These are phyloP conservation scores for Candida tammaniensis DNA, from an alignment of 805 yeast genomes.

Conservation along the genomic window DNA sequence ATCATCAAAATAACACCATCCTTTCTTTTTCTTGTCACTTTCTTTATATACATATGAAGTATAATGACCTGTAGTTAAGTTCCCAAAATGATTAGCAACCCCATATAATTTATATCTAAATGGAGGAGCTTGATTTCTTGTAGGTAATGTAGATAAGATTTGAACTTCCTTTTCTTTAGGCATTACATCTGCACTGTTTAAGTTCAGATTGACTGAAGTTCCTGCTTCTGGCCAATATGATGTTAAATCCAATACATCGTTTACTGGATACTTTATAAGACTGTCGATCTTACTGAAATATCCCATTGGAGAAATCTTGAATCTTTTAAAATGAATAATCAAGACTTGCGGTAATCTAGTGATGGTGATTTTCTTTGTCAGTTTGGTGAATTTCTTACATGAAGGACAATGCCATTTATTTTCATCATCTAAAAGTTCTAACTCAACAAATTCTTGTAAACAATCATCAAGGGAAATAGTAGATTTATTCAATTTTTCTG, in stretches of 20 bases:
- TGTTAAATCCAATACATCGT: conserved; percentile 55
- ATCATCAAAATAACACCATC: conserved; percentile 87
- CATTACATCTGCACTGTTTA: conserved; percentile 17
- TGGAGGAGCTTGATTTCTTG: conserved; percentile 75
- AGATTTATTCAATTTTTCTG: conserved; percentile 35
- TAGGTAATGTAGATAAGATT: conserved; percentile 50
- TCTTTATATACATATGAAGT: conserved; percentile 71
- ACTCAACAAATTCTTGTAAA: conserved; percentile 70
- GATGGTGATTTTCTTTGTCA: conserved; percentile 68
- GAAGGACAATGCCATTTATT: conserved; percentile 83
- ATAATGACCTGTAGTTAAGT: conserved; percentile 83
- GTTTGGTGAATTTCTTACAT: conserved; percentile 61
- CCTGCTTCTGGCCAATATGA: conserved; percentile 66
- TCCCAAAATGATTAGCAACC: conserved; percentile 83
- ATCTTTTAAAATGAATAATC: conserved; percentile 83
- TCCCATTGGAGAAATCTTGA: conserved; percentile 49
- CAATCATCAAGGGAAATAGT: conserved; percentile 55
- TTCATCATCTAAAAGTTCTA: conserved; percentile 71
- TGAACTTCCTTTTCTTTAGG: conserved; percentile 42
- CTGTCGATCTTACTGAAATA: conserved; percentile 58
- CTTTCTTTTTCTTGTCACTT: conserved; percentile 35
- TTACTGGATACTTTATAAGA: conserved; percentile 64
- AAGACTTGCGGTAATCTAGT: conserved; percentile 76
- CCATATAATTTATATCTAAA: conserved; percentile 75
- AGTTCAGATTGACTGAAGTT: conserved; percentile 18